Evolutionary conservation across 177 flowering plant species (phyloP), one percentile per base, ranked within the genome.

Genomic region (Vitis hybrid): DNA sequence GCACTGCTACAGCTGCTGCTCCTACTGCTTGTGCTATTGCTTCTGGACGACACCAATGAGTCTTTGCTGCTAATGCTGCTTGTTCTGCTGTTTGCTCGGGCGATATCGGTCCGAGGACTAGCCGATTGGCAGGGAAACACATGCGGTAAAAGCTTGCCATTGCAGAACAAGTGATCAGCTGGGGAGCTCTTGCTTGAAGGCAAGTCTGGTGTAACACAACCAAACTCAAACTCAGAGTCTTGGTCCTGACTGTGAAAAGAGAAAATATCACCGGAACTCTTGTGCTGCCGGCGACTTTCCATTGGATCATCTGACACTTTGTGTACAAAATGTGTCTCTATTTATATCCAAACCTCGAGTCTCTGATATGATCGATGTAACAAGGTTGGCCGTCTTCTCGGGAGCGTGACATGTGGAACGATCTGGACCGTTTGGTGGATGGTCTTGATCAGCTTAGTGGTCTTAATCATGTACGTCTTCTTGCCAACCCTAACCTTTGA

Each of bases 61-160:
- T 79, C 87, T 73, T 74, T 86, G 76, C 90, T 84, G 72, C 86
- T 69, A 11, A 74, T 76, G 77, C 90, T 90, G 74, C 84, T 87
- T 1, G 88, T 76, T 14, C 87, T 66, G 73, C 87, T 83, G 17
- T 79, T 68, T 6, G 75, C 49, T 6, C 72, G 70, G 8, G 78
- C 74, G 15, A n/a, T 52, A 19, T 50, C 35, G 14, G 15, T 0
- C 24, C 69, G 5, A 0, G 17, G 35, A 21, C 24, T 67, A n/a
- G 65, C 15, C 5, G 80, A 70, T 32, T 68, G 80, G 35, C 65
- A n/a, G 4, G 94, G 94, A 52, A 91, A 90, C 2, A 79, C 64
- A 72, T 91, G 97, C 0, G 94, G 97, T 64, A 83, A 72, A 2
- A 91, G 88, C 18, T 75, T 68, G 48, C 97, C 97, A 30, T 91